A percentile compares a stretch with the other conserved stretches of the same genome.
phyloP scores from a whole-genome alignment of 2,329 filamentous ascomycete species.

The Proliferodiscus dingleyae region DNA sequence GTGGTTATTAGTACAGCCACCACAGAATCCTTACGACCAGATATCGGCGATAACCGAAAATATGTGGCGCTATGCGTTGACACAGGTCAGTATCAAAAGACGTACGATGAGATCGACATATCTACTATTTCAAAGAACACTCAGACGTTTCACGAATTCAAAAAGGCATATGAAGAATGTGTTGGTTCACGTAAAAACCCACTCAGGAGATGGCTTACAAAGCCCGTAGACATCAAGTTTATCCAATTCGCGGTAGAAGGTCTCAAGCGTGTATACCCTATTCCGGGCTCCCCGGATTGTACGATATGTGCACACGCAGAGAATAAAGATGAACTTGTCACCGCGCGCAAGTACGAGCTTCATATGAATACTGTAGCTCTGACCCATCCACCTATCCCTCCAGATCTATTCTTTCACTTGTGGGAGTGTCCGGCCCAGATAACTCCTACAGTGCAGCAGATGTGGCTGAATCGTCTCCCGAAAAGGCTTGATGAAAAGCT shows the following conservation, averaged over 20 bases:
- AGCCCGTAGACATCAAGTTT: background rate
- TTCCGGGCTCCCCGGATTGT: background rate
- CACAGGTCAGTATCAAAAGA: background rate
- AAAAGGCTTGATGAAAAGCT: background rate
- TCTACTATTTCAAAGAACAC: background rate
- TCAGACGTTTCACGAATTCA: background rate
- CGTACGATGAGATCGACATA: background rate
- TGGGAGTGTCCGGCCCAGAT: background rate
- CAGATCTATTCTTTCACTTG: background rate
- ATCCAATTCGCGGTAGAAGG: background rate
- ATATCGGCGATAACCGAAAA: background rate
- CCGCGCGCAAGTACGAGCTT: background rate
- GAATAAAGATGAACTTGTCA: background rate
- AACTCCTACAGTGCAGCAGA: background rate
- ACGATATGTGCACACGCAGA: background rate
- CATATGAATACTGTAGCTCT: background rate
- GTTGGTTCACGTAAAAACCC: background rate
- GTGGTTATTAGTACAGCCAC: background rate
- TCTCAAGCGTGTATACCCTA: background rate
- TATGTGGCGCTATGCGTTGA: background rate
- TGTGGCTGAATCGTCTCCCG: background rate
- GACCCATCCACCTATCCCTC: background rate
- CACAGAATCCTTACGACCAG: background rate
- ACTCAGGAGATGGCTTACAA: background rate
- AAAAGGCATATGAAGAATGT: background rate